Evolutionary conservation across 495 filamentous ascomycete species (phyloP), one percentile per base, ranked within the genome.

Genomic region (Trichodelitschia bisporula): DNA sequence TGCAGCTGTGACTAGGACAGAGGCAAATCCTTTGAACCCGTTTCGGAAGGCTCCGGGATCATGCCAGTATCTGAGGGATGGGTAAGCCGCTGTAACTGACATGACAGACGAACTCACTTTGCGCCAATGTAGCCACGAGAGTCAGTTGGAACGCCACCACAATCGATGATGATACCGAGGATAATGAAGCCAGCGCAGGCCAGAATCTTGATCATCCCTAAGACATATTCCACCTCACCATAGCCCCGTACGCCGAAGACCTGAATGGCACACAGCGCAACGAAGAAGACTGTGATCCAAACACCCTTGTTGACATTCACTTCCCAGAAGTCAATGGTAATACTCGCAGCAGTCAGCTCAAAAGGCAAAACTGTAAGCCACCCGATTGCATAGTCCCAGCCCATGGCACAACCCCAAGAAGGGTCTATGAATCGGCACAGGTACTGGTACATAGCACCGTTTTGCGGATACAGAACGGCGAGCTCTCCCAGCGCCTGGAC

Each of bases 401-500:
- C 59, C 33, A 61, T 50, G 16, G 59, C 54, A 36, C 61, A 61
- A 10, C 53, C 56, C 63, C 63, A 66, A 11, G 63, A 54, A 31
- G 61, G 58, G 40, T 62, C 62, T 34, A 66, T 57, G 32, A 68
- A 68, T 16, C 62, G 58, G 21, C 46, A 42, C 19, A 51, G 51
- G 46, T 65, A 66, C n/a, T 48, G 53, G 45, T 57, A 68, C 48
- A 66, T 65, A 36, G 55, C 61, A 43, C 63, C 73, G 20, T 69
- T 69, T 27, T 66, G 58, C 6, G 73, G 73, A 37, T 70, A 78
- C 37, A 74, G 56, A 32, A 72, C 64, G 10, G 72, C 72, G 33
- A 77, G 41, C 46, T 77, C 72, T 40, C 69, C 72, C 15, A 77
- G 48, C 16, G 69, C 69, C 43, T 72, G 69, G 36, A 77, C 40